Percentiles rank a stretch among this genome's conserved stretches.
Conservation (phyloP, 768 basidiomycete genomes). For the Hortiboletus campestris region DNA sequence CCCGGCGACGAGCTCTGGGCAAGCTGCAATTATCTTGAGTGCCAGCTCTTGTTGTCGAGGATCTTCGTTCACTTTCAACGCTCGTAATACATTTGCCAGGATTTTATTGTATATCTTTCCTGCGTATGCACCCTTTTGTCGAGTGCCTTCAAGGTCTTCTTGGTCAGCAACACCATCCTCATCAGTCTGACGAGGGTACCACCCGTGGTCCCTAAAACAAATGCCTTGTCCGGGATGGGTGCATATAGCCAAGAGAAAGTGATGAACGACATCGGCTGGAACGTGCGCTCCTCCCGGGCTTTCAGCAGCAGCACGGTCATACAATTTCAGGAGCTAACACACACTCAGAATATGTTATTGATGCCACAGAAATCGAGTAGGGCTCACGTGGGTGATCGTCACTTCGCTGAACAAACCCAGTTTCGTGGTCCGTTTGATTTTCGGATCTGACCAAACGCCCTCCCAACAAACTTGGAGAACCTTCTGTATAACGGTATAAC, state of each 20-base stretch:
- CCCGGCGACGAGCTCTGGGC: slow-evolving; percentile 85
- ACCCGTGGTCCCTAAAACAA: slow-evolving; percentile 86
- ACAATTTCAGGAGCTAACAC: slow-evolving; percentile 66
- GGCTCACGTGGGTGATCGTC: slow-evolving; percentile 59
- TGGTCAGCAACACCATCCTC: slow-evolving; percentile 37
- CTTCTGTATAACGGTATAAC: slow-evolving; percentile 55
- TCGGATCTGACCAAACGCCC: slow-evolving; percentile 71
- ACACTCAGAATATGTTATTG: not conserved
- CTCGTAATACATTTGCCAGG: slow-evolving; percentile 68
- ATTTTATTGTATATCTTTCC: slow-evolving; percentile 80
- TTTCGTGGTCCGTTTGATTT: slow-evolving; percentile 69
- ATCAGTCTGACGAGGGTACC: slow-evolving; percentile 76
- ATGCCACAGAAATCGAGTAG: not conserved
- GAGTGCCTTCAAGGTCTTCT: slow-evolving; percentile 35
- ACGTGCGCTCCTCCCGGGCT: slow-evolving; percentile 48
- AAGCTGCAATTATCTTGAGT: slow-evolving; percentile 72
- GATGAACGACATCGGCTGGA: slow-evolving; percentile 79
- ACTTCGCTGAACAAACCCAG: slow-evolving; percentile 68
- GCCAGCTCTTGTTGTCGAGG: slow-evolving; percentile 81
- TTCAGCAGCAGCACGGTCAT: slow-evolving; percentile 57
- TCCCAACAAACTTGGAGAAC: slow-evolving; percentile 76
- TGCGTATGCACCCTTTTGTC: slow-evolving; percentile 27
- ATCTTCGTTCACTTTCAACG: slow-evolving; percentile 87
- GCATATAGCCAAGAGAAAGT: slow-evolving; percentile 83
- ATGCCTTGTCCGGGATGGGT: slow-evolving; percentile 79